These are phyloP conservation scores for Schwanniomyces pseudopolymorphus DNA, from an alignment of 805 yeast species.

Conservation along the genomic window DNA sequence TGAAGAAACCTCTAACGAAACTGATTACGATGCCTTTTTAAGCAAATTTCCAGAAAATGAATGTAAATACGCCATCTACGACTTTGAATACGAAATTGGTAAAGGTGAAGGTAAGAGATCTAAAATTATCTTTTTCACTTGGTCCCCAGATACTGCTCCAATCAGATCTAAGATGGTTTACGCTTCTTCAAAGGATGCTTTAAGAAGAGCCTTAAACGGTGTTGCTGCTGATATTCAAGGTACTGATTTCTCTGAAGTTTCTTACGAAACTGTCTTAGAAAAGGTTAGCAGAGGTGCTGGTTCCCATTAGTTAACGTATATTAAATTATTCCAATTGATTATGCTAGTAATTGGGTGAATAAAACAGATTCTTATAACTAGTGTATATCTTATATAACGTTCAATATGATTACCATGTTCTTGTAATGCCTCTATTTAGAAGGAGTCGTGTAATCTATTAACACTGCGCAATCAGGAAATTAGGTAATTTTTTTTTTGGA, in stretches of 20 bases:
- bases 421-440: neutral
- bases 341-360: neutral
- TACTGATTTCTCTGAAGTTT: conserved; percentile 95
- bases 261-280: conserved; percentile 89
- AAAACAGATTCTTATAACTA: neutral
- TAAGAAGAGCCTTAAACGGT: conserved; percentile 96
- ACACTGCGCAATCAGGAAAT: conserved; percentile 12
- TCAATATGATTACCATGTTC: neutral
- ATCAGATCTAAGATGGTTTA: conserved; percentile 96
- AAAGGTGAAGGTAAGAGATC: conserved; percentile 93
- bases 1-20: conserved; percentile 73
- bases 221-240: conserved; percentile 94
- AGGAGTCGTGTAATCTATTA: conserved; percentile 9
- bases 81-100: conserved; percentile 89
- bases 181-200: conserved; percentile 97
- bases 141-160: conserved; percentile 98
- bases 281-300: conserved; percentile 80
- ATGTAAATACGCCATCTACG: conserved; percentile 95
- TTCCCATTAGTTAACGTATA: conserved; percentile 20
- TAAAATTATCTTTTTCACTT: conserved; percentile 68
- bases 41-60: conserved; percentile 92
- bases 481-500: conserved; percentile 3
- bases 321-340: neutral
- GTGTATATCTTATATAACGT: neutral
- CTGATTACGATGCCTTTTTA: conserved; percentile 81